Evolutionary conservation across 2,329 filamentous ascomycete genomes (phyloP).

Genomic region (Hypoxylon sp.): DNA sequence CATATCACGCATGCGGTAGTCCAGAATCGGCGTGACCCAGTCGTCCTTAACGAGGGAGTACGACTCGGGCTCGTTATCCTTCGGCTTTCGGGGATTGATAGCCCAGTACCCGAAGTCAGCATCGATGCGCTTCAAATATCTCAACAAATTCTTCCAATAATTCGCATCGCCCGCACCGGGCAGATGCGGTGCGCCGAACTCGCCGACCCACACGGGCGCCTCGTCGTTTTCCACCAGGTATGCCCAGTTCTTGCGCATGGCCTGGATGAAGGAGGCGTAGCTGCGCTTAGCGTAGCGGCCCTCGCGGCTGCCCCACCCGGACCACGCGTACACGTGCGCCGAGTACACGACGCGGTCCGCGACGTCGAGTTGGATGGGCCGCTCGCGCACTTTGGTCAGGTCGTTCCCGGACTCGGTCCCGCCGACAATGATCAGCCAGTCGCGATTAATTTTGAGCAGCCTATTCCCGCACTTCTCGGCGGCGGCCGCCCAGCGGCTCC

Average conservation of each 20-base stretch:
- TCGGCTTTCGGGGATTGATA: constrained; percentile 75
- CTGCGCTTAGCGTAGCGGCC: constrained; percentile 73
- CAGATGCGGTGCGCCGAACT: constrained; percentile 72
- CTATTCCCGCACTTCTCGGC: constrained; percentile 75
- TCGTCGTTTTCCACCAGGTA: constrained; percentile 71
- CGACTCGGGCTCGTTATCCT: constrained; percentile 69
- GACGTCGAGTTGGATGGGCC: constrained; percentile 72
- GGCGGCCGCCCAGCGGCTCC: constrained; percentile 74
- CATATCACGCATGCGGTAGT: constrained; percentile 76
- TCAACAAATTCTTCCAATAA: constrained; percentile 76
- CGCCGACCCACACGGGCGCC: constrained; percentile 78
- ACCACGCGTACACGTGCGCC: constrained; percentile 78
- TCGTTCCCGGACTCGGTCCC: constrained; percentile 78
- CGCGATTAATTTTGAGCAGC: constrained; percentile 70
- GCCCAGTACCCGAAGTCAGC: constrained; percentile 81
- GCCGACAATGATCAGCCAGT: constrained; percentile 79
- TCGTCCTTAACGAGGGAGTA: constrained; percentile 75
- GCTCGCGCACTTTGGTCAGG: constrained; percentile 67
- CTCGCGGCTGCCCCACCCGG: constrained; percentile 74
- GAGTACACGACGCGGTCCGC: constrained; percentile 74
- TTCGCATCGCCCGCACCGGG: constrained; percentile 71
- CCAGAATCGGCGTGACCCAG: constrained; percentile 74
- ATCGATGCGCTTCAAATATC: constrained; percentile 70
- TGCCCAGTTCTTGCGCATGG: constrained; percentile 77
- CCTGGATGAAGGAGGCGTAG: constrained; percentile 73